These are phyloP conservation scores for Crithidia mellificae DNA, from an alignment of 208 protist species.

Conservation along the genomic window DNA sequence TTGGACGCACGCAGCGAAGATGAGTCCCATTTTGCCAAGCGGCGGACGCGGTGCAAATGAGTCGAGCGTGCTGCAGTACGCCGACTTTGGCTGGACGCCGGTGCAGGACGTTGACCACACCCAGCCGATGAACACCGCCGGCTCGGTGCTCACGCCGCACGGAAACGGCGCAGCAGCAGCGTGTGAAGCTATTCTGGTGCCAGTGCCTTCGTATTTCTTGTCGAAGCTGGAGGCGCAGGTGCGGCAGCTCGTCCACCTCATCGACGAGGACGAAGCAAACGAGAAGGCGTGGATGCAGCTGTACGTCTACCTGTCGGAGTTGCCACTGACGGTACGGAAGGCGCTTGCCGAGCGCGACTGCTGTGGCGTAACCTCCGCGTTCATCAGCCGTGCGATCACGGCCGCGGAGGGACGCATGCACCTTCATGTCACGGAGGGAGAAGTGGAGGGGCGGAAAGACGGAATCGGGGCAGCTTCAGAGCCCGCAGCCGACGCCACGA, in stretches of 20 bases:
- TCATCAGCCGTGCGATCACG: background rate
- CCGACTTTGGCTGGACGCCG: conserved; percentile 21
- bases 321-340: conserved; percentile 19
- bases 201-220: conserved; percentile 37
- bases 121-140: conserved; percentile 1
- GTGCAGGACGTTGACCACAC: conserved; percentile 1
- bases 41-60: conserved; percentile 11
- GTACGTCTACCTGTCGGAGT: conserved; percentile 48
- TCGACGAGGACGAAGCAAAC: conserved; percentile 9
- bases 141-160: background rate
- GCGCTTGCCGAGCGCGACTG: conserved; percentile 20
- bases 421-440: background rate
- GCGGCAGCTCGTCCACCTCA: conserved; percentile 19
- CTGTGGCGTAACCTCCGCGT: conserved; percentile 8
- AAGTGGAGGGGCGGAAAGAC: background rate
- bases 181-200: too few species aligned
- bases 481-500: background rate
- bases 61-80: conserved; percentile 2
- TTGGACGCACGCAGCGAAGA: conserved; percentile 3
- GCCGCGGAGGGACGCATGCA: background rate
- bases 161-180: too few species aligned
- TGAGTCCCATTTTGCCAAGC: conserved; percentile 20
- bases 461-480: background rate
- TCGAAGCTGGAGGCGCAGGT: conserved; percentile 35
- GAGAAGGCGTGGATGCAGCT: conserved; percentile 44